Evolutionary conservation across 257 asterid species (phyloP).

Genomic region (Cynanchum wilfordii): DNA sequence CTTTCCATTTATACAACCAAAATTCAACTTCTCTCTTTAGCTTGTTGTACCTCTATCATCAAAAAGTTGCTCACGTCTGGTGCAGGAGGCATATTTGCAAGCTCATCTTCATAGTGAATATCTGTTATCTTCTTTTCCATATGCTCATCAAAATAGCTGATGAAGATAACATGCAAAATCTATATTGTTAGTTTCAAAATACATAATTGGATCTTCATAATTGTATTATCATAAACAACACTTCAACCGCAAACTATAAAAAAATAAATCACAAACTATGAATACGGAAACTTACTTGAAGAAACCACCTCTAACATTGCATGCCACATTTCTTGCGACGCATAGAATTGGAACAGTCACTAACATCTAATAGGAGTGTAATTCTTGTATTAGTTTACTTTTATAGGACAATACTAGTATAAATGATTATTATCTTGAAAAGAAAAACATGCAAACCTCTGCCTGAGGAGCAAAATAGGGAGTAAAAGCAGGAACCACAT

Average conservation of each 20-base stretch:
- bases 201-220: neutral
- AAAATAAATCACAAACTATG: neutral
- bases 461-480: constrained; percentile 99
- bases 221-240: constrained; percentile 7
- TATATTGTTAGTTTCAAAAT: neutral
- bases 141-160: constrained; percentile 85
- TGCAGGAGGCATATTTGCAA: constrained; percentile 62
- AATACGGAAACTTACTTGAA: constrained; percentile 59
- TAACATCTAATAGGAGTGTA: constrained; percentile 48
- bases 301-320: constrained; percentile 94
- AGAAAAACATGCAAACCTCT: constrained; percentile 51
- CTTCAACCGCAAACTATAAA: constrained; percentile 12
- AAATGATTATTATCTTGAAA: constrained; percentile 15
- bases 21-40: neutral
- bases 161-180: constrained; percentile 15
- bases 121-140: constrained; percentile 58
- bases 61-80: constrained; percentile 96
- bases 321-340: constrained; percentile 98
- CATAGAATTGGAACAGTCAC: constrained; percentile 91
- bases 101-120: constrained; percentile 80
- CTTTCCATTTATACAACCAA: constrained; percentile 5
- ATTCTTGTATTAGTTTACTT: constrained; percentile 11
- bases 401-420: neutral
- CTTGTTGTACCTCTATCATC: constrained; percentile 69
- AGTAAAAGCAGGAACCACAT: constrained; percentile 93